Evolutionary conservation across 495 filamentous ascomycete species (phyloP), one percentile per base, ranked within the genome.

Genomic region (Mytilinidion resinicola): DNA sequence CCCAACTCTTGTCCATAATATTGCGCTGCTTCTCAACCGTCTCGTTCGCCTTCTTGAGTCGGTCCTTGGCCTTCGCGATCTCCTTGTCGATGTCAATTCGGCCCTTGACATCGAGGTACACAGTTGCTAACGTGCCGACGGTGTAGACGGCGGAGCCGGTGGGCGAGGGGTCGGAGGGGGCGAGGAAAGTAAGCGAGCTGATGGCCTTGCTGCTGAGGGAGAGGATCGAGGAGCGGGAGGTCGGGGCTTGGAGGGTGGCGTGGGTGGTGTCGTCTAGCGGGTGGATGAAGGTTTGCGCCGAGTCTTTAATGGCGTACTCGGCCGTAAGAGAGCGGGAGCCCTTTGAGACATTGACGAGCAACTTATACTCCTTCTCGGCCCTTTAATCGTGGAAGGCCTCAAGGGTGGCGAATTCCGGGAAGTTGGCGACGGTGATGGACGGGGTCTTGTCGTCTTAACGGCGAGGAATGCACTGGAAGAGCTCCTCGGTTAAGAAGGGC

Each of bases 401-500:
- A n/a, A n/a, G 38, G 9, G 25, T 5, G 35, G 4, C 4, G 9
- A 41, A n/a, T n/a, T 41, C 38, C 9, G 9, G n/a, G 9, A 41
- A 9, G 9, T 9, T 41, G 9, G 38, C 38, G n/a, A 41, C 9
- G 9, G n/a, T 41, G 38, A 41, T 41, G 9, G 38, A 41, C 9
- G 9, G 9, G 38, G 38, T 41, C n/a, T 9, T 41, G 38, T 41
- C 38, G n/a, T 9, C n/a, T 9, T 9, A n/a, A 9, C n/a, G 38
- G 9, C 38, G 9, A 9, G 38, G 38, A 9, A 41, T 9, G 9
- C 38, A 9, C 38, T 41, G 38, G 9, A 14, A 54, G 1, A 54
- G 51, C 17, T 54, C 51, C 15, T 54, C 51, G 8, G 51, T 41
- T 34, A 54, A 21, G 51, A 54, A 42, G 15, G 51, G 51, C 51